Base-by-base conservation (phyloP, 176 grass and related monocot genomes). In the Cocos nucifera region DNA sequence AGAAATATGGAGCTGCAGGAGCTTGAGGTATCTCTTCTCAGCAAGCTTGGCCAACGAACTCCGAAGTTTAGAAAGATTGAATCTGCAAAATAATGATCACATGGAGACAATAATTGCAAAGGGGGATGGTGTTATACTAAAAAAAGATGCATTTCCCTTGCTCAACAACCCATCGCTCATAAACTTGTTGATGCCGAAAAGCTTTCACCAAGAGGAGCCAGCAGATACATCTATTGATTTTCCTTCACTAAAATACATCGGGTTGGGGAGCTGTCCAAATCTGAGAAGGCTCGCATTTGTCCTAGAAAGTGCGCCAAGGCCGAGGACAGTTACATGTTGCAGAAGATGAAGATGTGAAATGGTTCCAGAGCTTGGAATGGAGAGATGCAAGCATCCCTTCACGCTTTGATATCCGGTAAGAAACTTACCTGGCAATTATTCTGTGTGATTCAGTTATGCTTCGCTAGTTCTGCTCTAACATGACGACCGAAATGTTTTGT, bases 301-400 rank as follows among this genome's bases (percentile, higher is more conserved):
- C 14, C 5, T 4, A n/a, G 16, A 75, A 2, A 65, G 72, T 66
- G 72, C 57, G 19, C 57, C 48, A 50, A 4, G 30, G 3, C 57
- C 57, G 65, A 49, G 62, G 18, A 78, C 54, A n/a, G 51, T 78
- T 27, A n/a, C 35, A 70, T 6, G 35, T 78, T 29, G 55, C 15
- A 56, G 26, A 52, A 56, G 0, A 65, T 17, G 3, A 20, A 10
- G 0, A 75, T 48, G 22, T 4, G 51, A 20, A 22, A 1, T 75
- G 72, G 72, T 75, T 50, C 59, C 28, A 22, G 27, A 56, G n/a
- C 2, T 65, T 75, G 51, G 14, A 15, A 49, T 65, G 51, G 62
- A 20, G 57, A 4, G 60, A 75, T 65, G 12, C 21, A 48, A 25
- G 18, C 22, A 65, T 56, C 25, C 44, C 50, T 30, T 32, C 22